A percentile compares a stretch with the other conserved stretches of the same genome.
Conservation (phyloP, 2,329 filamentous ascomycete species). For the Beauveria asiatica region DNA sequence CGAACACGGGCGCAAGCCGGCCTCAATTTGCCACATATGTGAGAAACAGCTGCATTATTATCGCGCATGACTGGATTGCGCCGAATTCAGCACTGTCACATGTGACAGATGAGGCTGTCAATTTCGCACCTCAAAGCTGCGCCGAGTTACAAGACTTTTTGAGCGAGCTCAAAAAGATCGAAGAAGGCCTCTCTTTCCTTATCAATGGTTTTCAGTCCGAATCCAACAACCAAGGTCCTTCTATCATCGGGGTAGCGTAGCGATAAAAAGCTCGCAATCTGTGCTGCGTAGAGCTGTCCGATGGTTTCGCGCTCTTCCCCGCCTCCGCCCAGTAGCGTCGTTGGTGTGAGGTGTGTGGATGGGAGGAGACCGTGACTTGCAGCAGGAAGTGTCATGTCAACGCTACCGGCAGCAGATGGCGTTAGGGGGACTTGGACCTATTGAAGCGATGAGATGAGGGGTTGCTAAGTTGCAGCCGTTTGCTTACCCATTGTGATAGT, state of each 20-base stretch:
- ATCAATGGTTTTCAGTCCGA: constrained; percentile 46
- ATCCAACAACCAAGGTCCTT: constrained; percentile 52
- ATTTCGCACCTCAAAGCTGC: background rate
- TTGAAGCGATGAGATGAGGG: background rate
- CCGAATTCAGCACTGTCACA: too few species aligned
- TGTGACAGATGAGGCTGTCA: background rate
- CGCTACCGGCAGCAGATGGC: constrained; percentile 53
- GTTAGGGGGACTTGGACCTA: constrained; percentile 73
- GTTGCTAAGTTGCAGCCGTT: constrained; percentile 10
- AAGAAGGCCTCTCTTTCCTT: constrained; percentile 51
- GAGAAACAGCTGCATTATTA: too few species aligned
- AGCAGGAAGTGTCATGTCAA: constrained; percentile 50
- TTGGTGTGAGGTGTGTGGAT: constrained; percentile 73
- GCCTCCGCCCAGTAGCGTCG: constrained; percentile 77
- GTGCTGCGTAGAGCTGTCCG: constrained; percentile 81
- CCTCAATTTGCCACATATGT: too few species aligned
- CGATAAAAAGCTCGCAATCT: constrained; percentile 74
- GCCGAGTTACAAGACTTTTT: constrained; percentile 40
- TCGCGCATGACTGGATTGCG: too few species aligned
- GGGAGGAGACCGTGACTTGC: constrained; percentile 52
- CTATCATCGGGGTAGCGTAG: constrained; percentile 58
- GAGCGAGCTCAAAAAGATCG: constrained; percentile 54
- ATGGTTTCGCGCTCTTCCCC: constrained; percentile 70
- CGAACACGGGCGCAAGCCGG: too few species aligned
- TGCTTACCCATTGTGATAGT: constrained; percentile 79